Conservation (phyloP, 257 asterid species). For the Craterostigma plantagineum region DNA sequence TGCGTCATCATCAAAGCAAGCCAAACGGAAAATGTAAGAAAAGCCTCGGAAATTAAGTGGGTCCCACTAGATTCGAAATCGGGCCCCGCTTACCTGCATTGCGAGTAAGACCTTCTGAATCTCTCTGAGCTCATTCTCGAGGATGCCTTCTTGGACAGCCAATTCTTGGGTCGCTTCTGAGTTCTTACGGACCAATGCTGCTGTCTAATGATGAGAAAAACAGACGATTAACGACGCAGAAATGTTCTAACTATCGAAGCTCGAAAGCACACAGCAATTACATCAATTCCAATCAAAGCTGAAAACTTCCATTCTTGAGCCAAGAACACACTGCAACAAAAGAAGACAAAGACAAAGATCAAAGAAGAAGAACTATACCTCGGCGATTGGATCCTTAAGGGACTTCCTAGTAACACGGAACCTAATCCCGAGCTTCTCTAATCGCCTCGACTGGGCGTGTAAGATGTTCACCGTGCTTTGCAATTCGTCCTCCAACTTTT, state of each 20-base stretch:
- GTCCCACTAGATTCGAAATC: no score
- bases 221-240: neutral
- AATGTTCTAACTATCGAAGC: neutral
- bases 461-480: constrained; percentile 36
- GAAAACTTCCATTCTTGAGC: neutral
- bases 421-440: constrained; percentile 77
- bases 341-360: no score
- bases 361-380: constrained; percentile 39
- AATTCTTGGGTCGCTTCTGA: neutral
- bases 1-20: no score
- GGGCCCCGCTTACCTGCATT: constrained; percentile 4
- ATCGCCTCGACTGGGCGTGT: constrained; percentile 57
- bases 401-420: constrained; percentile 50
- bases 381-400: constrained; percentile 59
- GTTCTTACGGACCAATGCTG: constrained; percentile 4
- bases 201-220: no score
- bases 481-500: constrained; percentile 65
- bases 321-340: neutral
- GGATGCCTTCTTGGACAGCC: constrained; percentile 1
- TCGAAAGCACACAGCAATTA: neutral
- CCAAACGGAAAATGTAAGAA: no score
- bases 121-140: constrained; percentile 2
- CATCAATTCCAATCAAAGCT: neutral
- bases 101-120: constrained; percentile 3
- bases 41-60: no score